Base-by-base conservation (phyloP, 2,329 filamentous ascomycete species). In the Colletotrichum salicis region DNA sequence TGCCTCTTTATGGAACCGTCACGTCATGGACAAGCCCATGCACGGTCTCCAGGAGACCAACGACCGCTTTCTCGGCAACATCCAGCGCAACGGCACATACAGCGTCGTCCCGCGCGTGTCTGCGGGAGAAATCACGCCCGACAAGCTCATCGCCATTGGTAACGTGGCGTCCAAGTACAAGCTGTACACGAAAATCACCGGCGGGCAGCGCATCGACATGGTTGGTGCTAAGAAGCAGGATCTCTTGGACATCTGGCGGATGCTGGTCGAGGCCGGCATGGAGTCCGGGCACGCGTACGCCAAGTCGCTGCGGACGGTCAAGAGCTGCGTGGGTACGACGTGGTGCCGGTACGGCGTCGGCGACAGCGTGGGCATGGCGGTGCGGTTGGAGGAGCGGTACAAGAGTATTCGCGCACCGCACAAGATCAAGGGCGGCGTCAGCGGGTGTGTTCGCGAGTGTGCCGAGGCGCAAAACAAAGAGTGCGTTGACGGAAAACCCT, bases 391-490 rank as follows among this genome's bases (percentile, higher is more conserved):
- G 82, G 93, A 97, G 83, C 90, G 95, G 57, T 97, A 97, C 83
- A 97, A 97, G 87, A 94, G 93, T 77, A 93, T 97, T 70, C 90
- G 95, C n/a, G 88, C 88, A 19, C 95, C 95, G 10, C 95, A 97
- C 81, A 97, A 97, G 85, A 89, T 97, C 80, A 97, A 97, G 82
- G 94, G 93, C 1, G 95, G 94, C 67, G 94, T 97, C 0, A 95
- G 92, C 66, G 95, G 95, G 13, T 97, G 95, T 75, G 94, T 97
- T n/a, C 88, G 95, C 66, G 95, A 97, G 82, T 97, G 95, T 76
- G 95, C 95, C 0, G 95, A 97, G 81, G 95, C 95, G 1, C 95
- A 97, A 78, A 96, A 92, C 82, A 97, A 97, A 82, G 95, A 97
- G 91, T 93, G 82, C 77, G 89, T 82, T 82, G 5, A 33, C 33